Base-by-base conservation (phyloP, 148 eudicot species). In the Agrostemma githago region DNA sequence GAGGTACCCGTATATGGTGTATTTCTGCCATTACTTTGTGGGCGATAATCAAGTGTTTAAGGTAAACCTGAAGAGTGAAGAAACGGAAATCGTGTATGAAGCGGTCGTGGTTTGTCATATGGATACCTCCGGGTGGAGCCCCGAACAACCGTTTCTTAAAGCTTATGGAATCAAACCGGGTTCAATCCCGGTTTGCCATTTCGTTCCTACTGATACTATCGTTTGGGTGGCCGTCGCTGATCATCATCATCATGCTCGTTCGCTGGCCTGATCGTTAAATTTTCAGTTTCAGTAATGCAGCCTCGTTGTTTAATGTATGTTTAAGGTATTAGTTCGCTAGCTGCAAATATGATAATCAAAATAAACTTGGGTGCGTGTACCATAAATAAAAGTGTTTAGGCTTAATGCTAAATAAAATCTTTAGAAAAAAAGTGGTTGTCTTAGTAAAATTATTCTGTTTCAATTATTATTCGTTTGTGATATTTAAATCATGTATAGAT, bases 1-100 rank as follows among this genome's bases (percentile, higher is more conserved):
- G 7, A 58, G 65, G 44, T 72, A 72, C 65, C 74, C 74, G 40
- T 72, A 72, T 59, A 20, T 62, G 37, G 15, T 72, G 15, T 72
- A 72, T 38, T n/a, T 57, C 4, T 72, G 74, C 65, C 74, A 72
- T 40, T 57, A 72, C 44, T 62, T 62, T 37, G 62, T 53, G 19
- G 62, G 62, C 14, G 73, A 70, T 14, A 70, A 54, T 44, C 62
- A 12, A 70, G 73, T 70, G 42, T 70, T 26, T 40, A 59, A 70
- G 38, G 46, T 72, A 0, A n/a, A 20, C 10, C n/a, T 72, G 20
- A 10, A 11, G 5, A 62, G 74, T 37, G 74, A 72, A 59, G 74
- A 72, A 39, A 64, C 43, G 5, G 51, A 48, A 3, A 72, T 40
- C 8, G 65, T 17, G 9, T 3, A 58, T 6, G 62, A 58, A 14